Percentiles rank a stretch among this genome's conserved stretches.
Conservation (phyloP, 2,329 filamentous ascomycete species). For the Rhytidhysteron rufulum region DNA sequence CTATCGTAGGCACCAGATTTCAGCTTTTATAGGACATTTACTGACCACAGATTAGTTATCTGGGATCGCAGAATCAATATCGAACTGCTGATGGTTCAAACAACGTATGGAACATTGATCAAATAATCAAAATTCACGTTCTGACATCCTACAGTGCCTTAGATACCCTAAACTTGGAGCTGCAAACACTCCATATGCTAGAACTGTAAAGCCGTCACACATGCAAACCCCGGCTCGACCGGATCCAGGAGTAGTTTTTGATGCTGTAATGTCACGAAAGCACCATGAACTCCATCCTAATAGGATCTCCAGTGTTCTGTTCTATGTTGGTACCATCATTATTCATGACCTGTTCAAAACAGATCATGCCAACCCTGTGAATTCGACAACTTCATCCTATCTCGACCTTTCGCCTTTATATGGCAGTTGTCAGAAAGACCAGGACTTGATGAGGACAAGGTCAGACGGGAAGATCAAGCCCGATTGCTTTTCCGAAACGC, state of each 20-base stretch:
- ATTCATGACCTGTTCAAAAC: slow-evolving; percentile 63
- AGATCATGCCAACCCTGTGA: slow-evolving; percentile 58
- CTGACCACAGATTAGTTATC: slow-evolving; percentile 20
- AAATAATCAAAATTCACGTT: not conserved
- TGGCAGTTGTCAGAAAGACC: slow-evolving; percentile 64
- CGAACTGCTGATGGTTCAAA: slow-evolving; percentile 48
- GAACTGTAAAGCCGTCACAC: slow-evolving; percentile 57
- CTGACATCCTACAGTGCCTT: slow-evolving; percentile 50
- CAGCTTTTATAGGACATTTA: not conserved
- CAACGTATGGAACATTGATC: slow-evolving; percentile 25
- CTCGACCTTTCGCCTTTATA: slow-evolving; percentile 71
- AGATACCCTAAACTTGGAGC: slow-evolving; percentile 61
- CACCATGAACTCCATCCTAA: slow-evolving; percentile 64
- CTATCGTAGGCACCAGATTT: slow-evolving; percentile 22
- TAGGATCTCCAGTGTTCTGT: slow-evolving; percentile 70
- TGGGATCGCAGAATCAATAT: slow-evolving; percentile 44
- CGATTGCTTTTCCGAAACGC: slow-evolving; percentile 65
- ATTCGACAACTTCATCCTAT: slow-evolving; percentile 68
- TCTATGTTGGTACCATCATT: slow-evolving; percentile 69
- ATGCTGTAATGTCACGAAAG: slow-evolving; percentile 61
- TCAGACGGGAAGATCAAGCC: slow-evolving; percentile 67
- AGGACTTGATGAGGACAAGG: slow-evolving; percentile 62
- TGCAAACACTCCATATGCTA: slow-evolving; percentile 65
- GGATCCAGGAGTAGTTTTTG: slow-evolving; percentile 64
- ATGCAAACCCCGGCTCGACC: slow-evolving; percentile 59